phyloP scores from a whole-genome alignment of 2,329 filamentous ascomycete genomes.

The Tympanopsis confertula region DNA sequence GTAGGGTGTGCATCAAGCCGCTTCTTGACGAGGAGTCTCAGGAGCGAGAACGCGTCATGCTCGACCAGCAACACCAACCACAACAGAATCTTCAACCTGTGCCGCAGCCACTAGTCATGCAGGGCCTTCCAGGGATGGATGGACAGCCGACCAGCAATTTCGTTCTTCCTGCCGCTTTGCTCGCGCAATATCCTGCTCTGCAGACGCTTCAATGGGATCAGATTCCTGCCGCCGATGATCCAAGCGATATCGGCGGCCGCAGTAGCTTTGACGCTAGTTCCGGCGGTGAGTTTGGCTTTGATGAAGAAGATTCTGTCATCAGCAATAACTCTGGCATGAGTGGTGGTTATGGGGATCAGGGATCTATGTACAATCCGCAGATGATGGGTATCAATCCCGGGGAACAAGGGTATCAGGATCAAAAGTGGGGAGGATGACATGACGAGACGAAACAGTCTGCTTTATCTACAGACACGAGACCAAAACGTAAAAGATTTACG shows the following conservation, averaged over 20 bases:
- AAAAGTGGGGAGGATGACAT: no score
- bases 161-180: slow-evolving; percentile 70
- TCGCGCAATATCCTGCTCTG: slow-evolving; percentile 88
- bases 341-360: background rate
- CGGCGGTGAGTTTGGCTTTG: slow-evolving; percentile 24
- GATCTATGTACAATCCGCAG: background rate
- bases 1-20: slow-evolving; percentile 93
- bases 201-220: slow-evolving; percentile 84
- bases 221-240: slow-evolving; percentile 68
- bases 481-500: no score
- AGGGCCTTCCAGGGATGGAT: slow-evolving; percentile 46
- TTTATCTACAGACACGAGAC: no score
- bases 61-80: slow-evolving; percentile 49
- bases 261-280: slow-evolving; percentile 35
- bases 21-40: slow-evolving; percentile 85
- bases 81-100: slow-evolving; percentile 47
- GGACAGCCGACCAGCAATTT: slow-evolving; percentile 37
- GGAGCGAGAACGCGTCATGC: slow-evolving; percentile 65
- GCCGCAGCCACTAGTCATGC: slow-evolving; percentile 46
- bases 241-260: slow-evolving; percentile 53
- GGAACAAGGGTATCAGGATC: no score
- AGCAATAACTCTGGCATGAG: slow-evolving; percentile 15
- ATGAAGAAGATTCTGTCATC: slow-evolving; percentile 25
- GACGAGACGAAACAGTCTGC: no score
- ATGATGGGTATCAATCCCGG: no score